Conservation (phyloP, 371 early-diverging fungal genomes). For the Mortierella sp. region DNA sequence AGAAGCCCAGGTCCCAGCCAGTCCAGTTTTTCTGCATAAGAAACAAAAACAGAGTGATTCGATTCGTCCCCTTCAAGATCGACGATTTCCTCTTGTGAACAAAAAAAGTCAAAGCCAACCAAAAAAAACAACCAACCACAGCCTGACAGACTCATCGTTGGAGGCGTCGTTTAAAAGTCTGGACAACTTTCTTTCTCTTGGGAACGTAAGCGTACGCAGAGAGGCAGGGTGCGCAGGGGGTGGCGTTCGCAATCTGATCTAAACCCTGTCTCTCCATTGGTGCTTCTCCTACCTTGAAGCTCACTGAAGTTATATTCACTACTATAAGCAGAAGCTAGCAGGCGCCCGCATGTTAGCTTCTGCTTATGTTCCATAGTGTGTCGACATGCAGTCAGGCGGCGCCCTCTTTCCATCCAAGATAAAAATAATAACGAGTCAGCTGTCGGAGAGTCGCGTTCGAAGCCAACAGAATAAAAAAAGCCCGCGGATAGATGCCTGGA, state of each 20-base stretch:
- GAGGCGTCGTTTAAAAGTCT: constrained; percentile 1
- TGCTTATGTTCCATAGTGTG: too few relatives aligned
- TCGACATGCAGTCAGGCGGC: too few relatives aligned
- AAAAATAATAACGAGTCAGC: background rate
- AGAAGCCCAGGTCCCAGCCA: background rate
- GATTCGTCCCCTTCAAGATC: constrained; percentile 6
- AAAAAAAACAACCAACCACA: background rate
- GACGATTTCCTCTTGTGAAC: background rate
- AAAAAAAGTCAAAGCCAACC: background rate
- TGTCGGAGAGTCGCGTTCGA: constrained; percentile 3
- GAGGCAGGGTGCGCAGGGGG: background rate
- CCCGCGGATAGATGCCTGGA: background rate
- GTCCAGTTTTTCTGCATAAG: background rate
- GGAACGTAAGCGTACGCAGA: background rate
- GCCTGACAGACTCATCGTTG: background rate
- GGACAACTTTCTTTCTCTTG: background rate
- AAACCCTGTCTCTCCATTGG: background rate
- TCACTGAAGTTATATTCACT: too few relatives aligned
- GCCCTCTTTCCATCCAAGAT: background rate
- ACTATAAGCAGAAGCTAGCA: too few relatives aligned
- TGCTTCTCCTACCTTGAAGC: background rate
- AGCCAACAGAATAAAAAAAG: background rate
- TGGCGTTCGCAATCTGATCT: background rate
- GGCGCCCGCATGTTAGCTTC: too few relatives aligned
- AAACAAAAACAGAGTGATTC: background rate